phyloP scores from a whole-genome alignment of 1,139 yeast genomes.

The Geotrichum phurueaensis region DNA sequence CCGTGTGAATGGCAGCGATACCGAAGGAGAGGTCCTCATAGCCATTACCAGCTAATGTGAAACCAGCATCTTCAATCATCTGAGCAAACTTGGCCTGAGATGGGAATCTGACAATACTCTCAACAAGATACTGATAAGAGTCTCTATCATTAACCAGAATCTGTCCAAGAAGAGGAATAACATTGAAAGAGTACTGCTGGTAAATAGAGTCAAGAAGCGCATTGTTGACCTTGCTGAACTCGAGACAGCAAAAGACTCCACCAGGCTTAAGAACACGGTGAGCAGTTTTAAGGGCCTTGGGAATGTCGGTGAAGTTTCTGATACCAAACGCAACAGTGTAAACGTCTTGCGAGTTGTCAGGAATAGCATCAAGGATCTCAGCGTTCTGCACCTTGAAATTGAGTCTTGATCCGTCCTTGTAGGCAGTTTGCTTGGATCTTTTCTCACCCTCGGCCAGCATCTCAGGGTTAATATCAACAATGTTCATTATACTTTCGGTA shows the following conservation, averaged over 20 bases:
- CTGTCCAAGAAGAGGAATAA: conserved; percentile 93
- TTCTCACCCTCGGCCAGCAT: conserved; percentile 90
- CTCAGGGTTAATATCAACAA: conserved; percentile 92
- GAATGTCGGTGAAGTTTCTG: conserved; percentile 90
- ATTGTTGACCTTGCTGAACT: conserved; percentile 86
- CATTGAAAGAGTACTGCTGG: conserved; percentile 81
- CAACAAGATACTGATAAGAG: conserved; percentile 91
- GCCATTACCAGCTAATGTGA: conserved; percentile 81
- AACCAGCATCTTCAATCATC: conserved; percentile 95
- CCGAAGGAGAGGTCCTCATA: conserved; percentile 96
- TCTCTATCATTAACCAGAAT: conserved; percentile 91
- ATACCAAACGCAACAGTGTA: conserved; percentile 97
- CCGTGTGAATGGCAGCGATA: conserved; percentile 92
- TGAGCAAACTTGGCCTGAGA: conserved; percentile 81
- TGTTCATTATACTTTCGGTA: conserved; percentile 69
- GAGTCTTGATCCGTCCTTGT: conserved; percentile 54
- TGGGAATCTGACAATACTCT: conserved; percentile 87
- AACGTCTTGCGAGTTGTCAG: conserved; percentile 83
- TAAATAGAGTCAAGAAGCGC: conserved; percentile 67
- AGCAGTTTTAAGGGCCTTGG: conserved; percentile 88
- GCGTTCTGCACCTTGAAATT: conserved; percentile 87
- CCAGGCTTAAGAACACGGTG: conserved; percentile 96
- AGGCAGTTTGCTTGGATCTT: conserved; percentile 48
- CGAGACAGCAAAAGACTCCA: conserved; percentile 95
- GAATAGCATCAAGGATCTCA: conserved; percentile 76